Evolutionary conservation across 2,329 filamentous ascomycete species (phyloP).

Genomic region (Hymenoscyphus fructigenus): DNA sequence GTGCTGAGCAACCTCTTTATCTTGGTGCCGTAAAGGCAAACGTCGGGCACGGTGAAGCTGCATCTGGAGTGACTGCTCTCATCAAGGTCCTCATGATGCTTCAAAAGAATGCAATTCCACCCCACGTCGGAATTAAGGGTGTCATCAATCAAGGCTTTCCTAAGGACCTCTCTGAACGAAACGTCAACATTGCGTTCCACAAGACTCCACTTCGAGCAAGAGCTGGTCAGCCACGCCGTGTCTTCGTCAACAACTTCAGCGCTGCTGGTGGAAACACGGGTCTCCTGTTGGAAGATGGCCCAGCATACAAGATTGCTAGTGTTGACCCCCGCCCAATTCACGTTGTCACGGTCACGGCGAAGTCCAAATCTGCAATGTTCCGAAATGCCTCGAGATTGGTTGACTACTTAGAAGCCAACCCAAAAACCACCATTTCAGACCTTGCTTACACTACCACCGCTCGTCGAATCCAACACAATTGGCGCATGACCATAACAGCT

Average conservation of each 20-base stretch:
- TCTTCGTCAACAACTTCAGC: constrained; percentile 48
- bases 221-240: constrained; percentile 37
- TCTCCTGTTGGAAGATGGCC: constrained; percentile 35
- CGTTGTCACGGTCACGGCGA: constrained; percentile 50
- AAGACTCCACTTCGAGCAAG: constrained; percentile 37
- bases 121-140: constrained; percentile 35
- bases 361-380: constrained; percentile 30
- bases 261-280: constrained; percentile 37
- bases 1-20: constrained; percentile 50
- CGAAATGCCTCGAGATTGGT: constrained; percentile 30
- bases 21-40: constrained; percentile 39
- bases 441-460: constrained; percentile 36
- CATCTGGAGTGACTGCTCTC: constrained; percentile 36
- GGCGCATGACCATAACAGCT: constrained; percentile 51
- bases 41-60: constrained; percentile 39
- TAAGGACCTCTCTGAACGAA: constrained; percentile 39
- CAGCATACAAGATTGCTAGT: constrained; percentile 33
- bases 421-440: constrained; percentile 27
- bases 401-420: constrained; percentile 27
- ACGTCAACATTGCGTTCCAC: constrained; percentile 33
- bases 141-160: constrained; percentile 39
- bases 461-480: constrained; percentile 59
- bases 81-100: constrained; percentile 38
- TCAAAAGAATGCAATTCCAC: constrained; percentile 34
- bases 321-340: constrained; percentile 47